phyloP scores from a whole-genome alignment of 192 early-diverging fungal genomes.

The Backusella luteola region DNA sequence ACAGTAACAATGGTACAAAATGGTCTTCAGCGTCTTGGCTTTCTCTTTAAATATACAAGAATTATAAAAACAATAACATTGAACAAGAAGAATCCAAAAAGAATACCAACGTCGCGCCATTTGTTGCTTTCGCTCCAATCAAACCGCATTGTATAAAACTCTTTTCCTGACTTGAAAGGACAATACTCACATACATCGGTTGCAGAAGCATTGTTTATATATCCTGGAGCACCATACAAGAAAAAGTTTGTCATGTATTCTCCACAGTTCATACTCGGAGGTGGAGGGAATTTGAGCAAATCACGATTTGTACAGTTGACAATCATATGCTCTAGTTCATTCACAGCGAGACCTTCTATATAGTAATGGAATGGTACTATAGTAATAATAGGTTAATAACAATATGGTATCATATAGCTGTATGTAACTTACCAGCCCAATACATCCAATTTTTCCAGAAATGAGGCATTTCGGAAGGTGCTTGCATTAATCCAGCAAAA shows the following conservation, averaged over 20 bases:
- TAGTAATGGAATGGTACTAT: slow-evolving; percentile 57
- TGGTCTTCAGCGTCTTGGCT: slow-evolving; percentile 12
- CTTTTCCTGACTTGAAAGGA: slow-evolving; percentile 50
- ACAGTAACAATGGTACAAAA: not conserved
- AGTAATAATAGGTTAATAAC: slow-evolving; percentile 9
- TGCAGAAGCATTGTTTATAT: slow-evolving; percentile 12
- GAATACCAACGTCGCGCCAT: slow-evolving; percentile 71
- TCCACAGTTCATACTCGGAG: slow-evolving; percentile 56
- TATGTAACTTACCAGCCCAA: slow-evolving; percentile 43
- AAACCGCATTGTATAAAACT: slow-evolving; percentile 46
- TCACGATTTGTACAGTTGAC: slow-evolving; percentile 53
- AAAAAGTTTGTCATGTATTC: slow-evolving; percentile 38
- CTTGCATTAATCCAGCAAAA: slow-evolving; percentile 70
- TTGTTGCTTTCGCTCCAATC: slow-evolving; percentile 56
- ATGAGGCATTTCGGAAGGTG: slow-evolving; percentile 54
- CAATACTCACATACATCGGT: slow-evolving; percentile 60
- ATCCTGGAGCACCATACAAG: not conserved
- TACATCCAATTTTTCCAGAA: slow-evolving; percentile 71
- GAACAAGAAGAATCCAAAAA: slow-evolving; percentile 58
- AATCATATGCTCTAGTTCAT: slow-evolving; percentile 50
- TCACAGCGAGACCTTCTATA: slow-evolving; percentile 61
- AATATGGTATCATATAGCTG: not conserved
- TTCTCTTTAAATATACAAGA: slow-evolving; percentile 40
- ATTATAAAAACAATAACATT: slow-evolving; percentile 50
- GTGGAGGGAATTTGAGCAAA: slow-evolving; percentile 52